Evolutionary conservation across 2,329 filamentous ascomycete species (phyloP), one percentile per base, ranked within the genome.

Genomic region (Epichloe brachyelytri): DNA sequence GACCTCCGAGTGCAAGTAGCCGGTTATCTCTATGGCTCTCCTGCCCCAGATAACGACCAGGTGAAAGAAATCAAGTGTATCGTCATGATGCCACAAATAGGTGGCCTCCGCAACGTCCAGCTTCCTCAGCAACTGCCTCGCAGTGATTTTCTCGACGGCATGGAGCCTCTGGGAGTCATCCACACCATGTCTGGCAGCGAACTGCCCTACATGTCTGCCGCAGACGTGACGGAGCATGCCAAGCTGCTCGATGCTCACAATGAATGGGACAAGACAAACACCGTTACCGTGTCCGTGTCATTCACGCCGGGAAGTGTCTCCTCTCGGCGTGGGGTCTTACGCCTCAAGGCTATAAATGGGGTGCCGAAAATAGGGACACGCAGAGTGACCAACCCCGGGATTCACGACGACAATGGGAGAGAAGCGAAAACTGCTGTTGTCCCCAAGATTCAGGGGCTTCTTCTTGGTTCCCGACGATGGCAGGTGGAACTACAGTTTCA

Each of bases 271-370:
- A 79, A 80, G 67, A 85, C 88, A 67, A 93, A 89, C 73, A 95
- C 88, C 0, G 82, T 96, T 51, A 96, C 89, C 1, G 90, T 98
- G 71, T 90, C 90, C 3, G 91, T 97, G 5, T 88, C 89, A 19
- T 97, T 98, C 71, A 97, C 93, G 0, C 93, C 93, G 1, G 93
- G 93, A 55, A 96, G 90, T 48, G 93, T 98, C 17, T 96, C 91
- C 77, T 98, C 48, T 87, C 88, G 5, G 90, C 93, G 0, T 98
- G 91, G 89, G 85, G 86, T 4, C 79, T 98, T 40, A 96, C 88
- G 1, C 90, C 93, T 1, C 76, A 85, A 56, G 93, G 93, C 49
- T 96, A 95, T 74, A 91, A 91, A 68, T 98, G 94, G 93, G 93
- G 93, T 57, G 88, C 83, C 1, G 88, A 96, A 65, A 98, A 98